Evolutionary conservation across 1,284 basidiomycete species (phyloP).

Genomic region (Cryptococcus deneoformans): DNA sequence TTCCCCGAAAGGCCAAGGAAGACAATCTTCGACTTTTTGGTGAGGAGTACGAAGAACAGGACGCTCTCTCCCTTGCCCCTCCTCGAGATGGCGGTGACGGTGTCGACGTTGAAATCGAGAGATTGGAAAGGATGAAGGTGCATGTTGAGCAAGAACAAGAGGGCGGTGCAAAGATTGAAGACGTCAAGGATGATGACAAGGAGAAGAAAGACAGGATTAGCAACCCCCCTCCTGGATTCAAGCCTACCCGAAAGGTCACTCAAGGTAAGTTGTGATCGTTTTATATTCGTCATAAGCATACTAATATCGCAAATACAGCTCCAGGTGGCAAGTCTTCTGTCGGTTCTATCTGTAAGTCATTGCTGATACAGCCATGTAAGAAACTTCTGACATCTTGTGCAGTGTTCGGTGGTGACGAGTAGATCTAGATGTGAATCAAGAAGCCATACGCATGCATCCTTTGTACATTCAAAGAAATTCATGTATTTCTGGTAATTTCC

Average conservation of each 20-base stretch:
- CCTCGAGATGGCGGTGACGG: constrained; percentile 39
- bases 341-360: constrained; percentile 14
- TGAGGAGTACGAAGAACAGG: constrained; percentile 47
- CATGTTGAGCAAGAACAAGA: constrained; percentile 44
- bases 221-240: constrained; percentile 42
- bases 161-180: constrained; percentile 39
- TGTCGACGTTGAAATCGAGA: constrained; percentile 42
- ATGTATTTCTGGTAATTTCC: not conserved
- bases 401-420: constrained; percentile 44
- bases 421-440: constrained; percentile 15
- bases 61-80: constrained; percentile 47
- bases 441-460: constrained; percentile 13
- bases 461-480: not conserved
- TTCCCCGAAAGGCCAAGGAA: constrained; percentile 28
- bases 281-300: no score
- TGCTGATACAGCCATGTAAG: constrained; percentile 4
- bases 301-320: constrained; percentile 15
- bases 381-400: not conserved
- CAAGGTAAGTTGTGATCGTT: constrained; percentile 32
- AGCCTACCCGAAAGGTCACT: constrained; percentile 46
- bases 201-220: constrained; percentile 14
- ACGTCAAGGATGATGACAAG: constrained; percentile 20
- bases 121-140: constrained; percentile 42
- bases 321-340: constrained; percentile 45
- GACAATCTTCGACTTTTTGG: constrained; percentile 39